phyloP scores from a whole-genome alignment of 371 early-diverging fungal species.

The Mucor velutinosus region DNA sequence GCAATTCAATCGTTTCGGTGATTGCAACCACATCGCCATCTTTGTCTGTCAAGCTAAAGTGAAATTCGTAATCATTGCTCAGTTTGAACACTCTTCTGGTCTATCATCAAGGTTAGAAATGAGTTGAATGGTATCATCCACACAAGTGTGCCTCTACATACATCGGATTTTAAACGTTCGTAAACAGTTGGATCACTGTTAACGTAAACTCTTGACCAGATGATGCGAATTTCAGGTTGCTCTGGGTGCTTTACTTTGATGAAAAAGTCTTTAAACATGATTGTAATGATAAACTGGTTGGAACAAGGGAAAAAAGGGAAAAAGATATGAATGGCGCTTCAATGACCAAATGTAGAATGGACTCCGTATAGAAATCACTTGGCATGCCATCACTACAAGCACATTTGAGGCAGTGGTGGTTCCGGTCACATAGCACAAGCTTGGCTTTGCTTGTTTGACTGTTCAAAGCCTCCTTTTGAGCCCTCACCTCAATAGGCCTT shows the following conservation, averaged over 20 bases:
- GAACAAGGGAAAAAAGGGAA: not conserved
- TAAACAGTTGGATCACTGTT: not conserved
- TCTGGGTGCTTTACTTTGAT: constrained; percentile 8
- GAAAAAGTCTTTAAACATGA: not conserved
- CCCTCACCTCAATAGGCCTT: not conserved
- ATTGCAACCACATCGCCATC: constrained; percentile 3
- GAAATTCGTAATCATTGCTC: not conserved
- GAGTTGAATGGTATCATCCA: not conserved
- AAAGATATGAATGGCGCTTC: not conserved
- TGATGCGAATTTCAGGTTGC: not conserved
- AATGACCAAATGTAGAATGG: not conserved
- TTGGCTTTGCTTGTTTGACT: not conserved
- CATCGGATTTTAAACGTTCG: constrained; percentile 4
- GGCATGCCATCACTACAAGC: not conserved
- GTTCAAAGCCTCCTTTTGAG: not conserved
- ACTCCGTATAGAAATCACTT: not conserved
- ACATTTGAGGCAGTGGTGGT: not conserved
- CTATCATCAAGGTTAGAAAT: not conserved
- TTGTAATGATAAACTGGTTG: not conserved
- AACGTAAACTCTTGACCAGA: not conserved
- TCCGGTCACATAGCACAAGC: constrained; percentile 2
- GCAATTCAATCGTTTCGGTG: constrained; percentile 1
- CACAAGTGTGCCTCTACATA: not conserved
- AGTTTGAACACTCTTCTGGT: not conserved
- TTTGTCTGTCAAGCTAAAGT: constrained; percentile 6